Conservation (phyloP, 768 basidiomycete genomes). For the Termitomyces sp. region DNA sequence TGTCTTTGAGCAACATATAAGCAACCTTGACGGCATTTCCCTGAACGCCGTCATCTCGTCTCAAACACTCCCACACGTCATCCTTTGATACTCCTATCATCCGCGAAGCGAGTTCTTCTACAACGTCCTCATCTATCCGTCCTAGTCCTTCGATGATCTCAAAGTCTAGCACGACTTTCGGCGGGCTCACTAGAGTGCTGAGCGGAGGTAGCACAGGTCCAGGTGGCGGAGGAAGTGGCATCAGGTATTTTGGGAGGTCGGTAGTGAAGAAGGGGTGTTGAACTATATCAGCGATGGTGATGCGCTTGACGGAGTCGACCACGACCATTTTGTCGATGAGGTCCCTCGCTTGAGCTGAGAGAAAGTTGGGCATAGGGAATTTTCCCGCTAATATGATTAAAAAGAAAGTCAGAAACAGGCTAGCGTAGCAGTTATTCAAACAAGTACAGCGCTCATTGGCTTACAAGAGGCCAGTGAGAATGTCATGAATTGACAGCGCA, state of each 20-base stretch:
- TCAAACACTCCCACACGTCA: conserved; percentile 83
- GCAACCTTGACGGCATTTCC: conserved; percentile 96
- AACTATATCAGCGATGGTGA: conserved; percentile 89
- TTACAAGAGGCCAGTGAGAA: not conserved
- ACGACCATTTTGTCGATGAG: conserved; percentile 88
- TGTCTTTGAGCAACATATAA: conserved; percentile 90
- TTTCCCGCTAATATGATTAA: conserved; percentile 56
- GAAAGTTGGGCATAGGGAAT: conserved; percentile 79
- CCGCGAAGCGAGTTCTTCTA: conserved; percentile 70
- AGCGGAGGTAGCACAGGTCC: conserved; percentile 75
- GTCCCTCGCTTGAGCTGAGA: conserved; percentile 70
- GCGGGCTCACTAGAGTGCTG: conserved; percentile 64
- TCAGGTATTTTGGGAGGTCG: conserved; percentile 83
- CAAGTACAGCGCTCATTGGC: not conserved
- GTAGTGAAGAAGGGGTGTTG: conserved; percentile 87
- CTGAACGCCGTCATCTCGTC: conserved; percentile 75
- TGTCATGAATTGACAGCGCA: not conserved
- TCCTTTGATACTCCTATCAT: conserved; percentile 76
- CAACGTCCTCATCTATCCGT: conserved; percentile 85
- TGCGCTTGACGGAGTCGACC: conserved; percentile 92
- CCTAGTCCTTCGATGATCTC: conserved; percentile 91
- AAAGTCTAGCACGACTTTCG: conserved; percentile 62
- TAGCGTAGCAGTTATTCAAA: not conserved
- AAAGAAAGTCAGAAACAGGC: conserved; percentile 4
- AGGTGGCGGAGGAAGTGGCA: conserved; percentile 70